Evolutionary conservation across 1,284 basidiomycete genomes (phyloP).

Genomic region (Schizophyllum amplum): DNA sequence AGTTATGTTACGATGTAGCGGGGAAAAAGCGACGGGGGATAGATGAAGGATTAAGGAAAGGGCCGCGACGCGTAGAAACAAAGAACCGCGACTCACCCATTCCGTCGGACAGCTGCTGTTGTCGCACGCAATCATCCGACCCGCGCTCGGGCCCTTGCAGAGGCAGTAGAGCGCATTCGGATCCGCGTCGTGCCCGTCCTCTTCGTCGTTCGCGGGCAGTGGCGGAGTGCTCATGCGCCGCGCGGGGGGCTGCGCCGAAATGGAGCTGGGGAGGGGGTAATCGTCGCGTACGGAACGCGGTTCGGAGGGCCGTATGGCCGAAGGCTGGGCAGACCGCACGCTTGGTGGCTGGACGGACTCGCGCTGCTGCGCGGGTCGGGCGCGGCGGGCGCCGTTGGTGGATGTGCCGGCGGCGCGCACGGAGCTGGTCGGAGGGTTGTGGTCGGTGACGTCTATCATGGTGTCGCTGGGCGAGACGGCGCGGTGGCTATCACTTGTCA

Average conservation of each 20-base stretch:
- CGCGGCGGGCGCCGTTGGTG: constrained; percentile 22
- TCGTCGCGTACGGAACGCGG: constrained; percentile 13
- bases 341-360: constrained; percentile 11
- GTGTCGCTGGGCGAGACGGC: constrained; percentile 66
- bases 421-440: constrained; percentile 29
- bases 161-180: constrained; percentile 80
- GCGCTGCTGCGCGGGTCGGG: constrained; percentile 18
- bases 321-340: no score
- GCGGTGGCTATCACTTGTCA: constrained; percentile 24
- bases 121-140: constrained; percentile 98
- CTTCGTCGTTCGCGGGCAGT: constrained; percentile 28
- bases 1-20: constrained; percentile 8
- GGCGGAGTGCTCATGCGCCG: neutral
- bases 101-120: constrained; percentile 81
- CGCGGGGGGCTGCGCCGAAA: constrained; percentile 13
- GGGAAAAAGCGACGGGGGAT: no score
- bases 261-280: constrained; percentile 20
- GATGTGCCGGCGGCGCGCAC: constrained; percentile 21
- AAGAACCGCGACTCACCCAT: constrained; percentile 67
- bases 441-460: constrained; percentile 57
- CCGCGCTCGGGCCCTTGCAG: constrained; percentile 82
- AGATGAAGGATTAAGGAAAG: no score
- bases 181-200: constrained; percentile 49
- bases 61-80: no score
- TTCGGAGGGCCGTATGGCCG: no score